These are phyloP conservation scores for Nicotiana rustica DNA, from an alignment of 305 asterid species.

Conservation along the genomic window DNA sequence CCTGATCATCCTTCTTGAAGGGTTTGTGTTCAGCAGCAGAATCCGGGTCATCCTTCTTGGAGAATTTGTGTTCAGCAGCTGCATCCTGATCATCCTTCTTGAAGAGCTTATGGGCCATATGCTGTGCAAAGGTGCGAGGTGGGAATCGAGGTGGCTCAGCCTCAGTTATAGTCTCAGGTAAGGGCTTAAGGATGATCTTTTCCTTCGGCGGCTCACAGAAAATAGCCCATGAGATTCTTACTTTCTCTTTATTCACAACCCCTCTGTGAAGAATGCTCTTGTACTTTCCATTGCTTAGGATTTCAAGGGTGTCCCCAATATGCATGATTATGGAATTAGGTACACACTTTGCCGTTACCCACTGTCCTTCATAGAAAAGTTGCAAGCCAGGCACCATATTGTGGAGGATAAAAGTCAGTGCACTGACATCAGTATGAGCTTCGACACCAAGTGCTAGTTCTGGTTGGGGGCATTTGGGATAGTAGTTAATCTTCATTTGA, in stretches of 20 bases:
- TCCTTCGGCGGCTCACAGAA: slow-evolving; percentile 92
- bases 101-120: slow-evolving; percentile 73
- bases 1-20: slow-evolving; percentile 55
- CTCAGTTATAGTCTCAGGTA: slow-evolving; percentile 73
- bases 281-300: slow-evolving; percentile 81
- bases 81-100: slow-evolving; percentile 51
- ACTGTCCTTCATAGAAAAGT: slow-evolving; percentile 67
- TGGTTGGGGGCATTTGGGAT: slow-evolving; percentile 93
- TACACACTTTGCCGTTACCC: slow-evolving; percentile 93
- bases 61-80: slow-evolving; percentile 9
- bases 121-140: slow-evolving; percentile 82
- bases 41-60: slow-evolving; percentile 9
- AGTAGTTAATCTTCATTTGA: slow-evolving; percentile 86
- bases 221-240: slow-evolving; percentile 87
- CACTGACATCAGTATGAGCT: slow-evolving; percentile 87
- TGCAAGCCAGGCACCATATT: slow-evolving; percentile 96
- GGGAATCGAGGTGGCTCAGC: slow-evolving; percentile 65
- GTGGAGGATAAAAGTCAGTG: slow-evolving; percentile 94
- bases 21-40: slow-evolving; percentile 52
- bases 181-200: slow-evolving; percentile 67
- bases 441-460: slow-evolving; percentile 92
- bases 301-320: slow-evolving; percentile 86
- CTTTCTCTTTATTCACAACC: slow-evolving; percentile 78
- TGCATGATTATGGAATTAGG: slow-evolving; percentile 88
- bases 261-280: slow-evolving; percentile 87